These are phyloP conservation scores for Linaria vulgaris DNA, from an alignment of 257 asterid species.

Conservation along the genomic window DNA sequence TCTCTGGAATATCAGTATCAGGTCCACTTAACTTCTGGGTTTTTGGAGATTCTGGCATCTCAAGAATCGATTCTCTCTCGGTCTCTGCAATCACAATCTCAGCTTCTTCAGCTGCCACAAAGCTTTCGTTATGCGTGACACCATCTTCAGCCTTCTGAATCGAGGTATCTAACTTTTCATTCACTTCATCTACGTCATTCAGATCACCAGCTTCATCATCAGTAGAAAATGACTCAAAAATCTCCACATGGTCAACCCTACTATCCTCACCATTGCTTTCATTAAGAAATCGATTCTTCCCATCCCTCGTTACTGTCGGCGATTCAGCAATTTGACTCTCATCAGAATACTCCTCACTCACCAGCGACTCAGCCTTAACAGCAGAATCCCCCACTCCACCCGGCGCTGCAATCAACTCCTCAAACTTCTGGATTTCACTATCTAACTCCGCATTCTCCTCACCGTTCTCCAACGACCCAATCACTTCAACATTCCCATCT, in stretches of 20 bases:
- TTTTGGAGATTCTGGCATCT: conserved; percentile 35
- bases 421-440: conserved; percentile 37
- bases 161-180: conserved; percentile 28
- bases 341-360: conserved; percentile 17
- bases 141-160: conserved; percentile 37
- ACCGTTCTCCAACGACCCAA: conserved; percentile 34
- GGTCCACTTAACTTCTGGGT: conserved; percentile 33
- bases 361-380: conserved; percentile 27
- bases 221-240: conserved; percentile 27
- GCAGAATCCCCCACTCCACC: conserved; percentile 25
- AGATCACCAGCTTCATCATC: conserved; percentile 34
- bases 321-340: conserved; percentile 28
- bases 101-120: conserved; percentile 39
- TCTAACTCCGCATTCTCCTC: conserved; percentile 28
- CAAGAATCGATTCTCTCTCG: conserved; percentile 28
- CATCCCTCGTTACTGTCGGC: conserved; percentile 27
- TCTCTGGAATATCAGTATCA: conserved; percentile 26
- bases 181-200: conserved; percentile 28
- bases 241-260: conserved; percentile 31
- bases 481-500: conserved; percentile 25
- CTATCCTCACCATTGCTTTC: conserved; percentile 33
- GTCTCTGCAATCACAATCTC: conserved; percentile 28
- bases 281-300: conserved; percentile 31
- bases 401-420: conserved; percentile 41
- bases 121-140: conserved; percentile 29